Percentiles rank a stretch among this genome's conserved stretches.
phyloP scores from a whole-genome alignment of 208 protist species.

The Vickermania ingenoplastis region DNA sequence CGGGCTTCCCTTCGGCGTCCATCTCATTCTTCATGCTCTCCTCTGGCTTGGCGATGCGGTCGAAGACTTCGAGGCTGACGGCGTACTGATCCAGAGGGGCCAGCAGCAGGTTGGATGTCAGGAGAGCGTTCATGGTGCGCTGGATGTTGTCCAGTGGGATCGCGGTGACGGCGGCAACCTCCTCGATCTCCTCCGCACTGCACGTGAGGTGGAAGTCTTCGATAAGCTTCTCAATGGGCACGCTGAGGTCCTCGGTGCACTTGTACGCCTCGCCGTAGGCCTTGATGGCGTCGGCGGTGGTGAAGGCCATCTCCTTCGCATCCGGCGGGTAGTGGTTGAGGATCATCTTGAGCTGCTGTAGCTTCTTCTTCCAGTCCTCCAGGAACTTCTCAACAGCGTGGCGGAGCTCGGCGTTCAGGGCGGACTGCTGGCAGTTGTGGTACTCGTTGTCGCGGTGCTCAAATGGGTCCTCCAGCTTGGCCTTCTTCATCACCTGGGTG shows the following conservation, averaged over 20 bases:
- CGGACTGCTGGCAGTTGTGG: constrained; percentile 72
- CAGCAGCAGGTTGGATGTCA: constrained; percentile 47
- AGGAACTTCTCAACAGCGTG: constrained; percentile 41
- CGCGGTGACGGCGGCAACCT: constrained; percentile 16
- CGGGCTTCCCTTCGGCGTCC: constrained; percentile 2
- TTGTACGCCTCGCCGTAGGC: constrained; percentile 42
- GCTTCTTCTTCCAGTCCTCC: constrained; percentile 26
- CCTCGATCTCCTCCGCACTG: constrained; percentile 16
- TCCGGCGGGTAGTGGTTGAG: constrained; percentile 34
- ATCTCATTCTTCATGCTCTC: constrained; percentile 1
- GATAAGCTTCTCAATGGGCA: constrained; percentile 29
- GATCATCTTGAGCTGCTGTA: constrained; percentile 27
- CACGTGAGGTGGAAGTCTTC: constrained; percentile 29
- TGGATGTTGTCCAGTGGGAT: constrained; percentile 40
- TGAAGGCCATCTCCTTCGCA: constrained; percentile 18
- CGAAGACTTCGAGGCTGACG: constrained; percentile 29
- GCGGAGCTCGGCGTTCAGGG: constrained; percentile 66
- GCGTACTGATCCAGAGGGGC: constrained; percentile 50
- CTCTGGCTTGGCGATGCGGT: constrained; percentile 20
- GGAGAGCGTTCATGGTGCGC: constrained; percentile 43
- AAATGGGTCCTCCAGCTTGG: constrained; percentile 37
- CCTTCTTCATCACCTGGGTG: constrained; percentile 18
- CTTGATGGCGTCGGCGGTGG: constrained; percentile 25
- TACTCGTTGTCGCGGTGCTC: constrained; percentile 35
- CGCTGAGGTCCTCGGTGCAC: constrained; percentile 39